These are phyloP conservation scores for Henckelia pumila DNA, from an alignment of 257 asterid genomes.

Conservation along the genomic window DNA sequence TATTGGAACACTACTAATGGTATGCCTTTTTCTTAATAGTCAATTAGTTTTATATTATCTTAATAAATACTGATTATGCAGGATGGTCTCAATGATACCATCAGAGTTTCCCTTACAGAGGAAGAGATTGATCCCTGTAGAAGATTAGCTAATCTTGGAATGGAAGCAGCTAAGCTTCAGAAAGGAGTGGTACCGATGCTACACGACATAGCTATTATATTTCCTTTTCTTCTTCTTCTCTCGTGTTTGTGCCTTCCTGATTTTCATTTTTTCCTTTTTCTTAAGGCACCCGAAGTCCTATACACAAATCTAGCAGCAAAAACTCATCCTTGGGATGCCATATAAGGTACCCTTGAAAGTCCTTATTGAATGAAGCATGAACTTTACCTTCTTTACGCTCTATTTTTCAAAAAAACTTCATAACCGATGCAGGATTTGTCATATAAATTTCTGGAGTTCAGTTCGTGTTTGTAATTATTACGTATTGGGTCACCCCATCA, in stretches of 20 bases:
- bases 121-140: constrained; percentile 95
- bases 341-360: constrained; percentile 56
- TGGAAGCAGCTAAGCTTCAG: constrained; percentile 82
- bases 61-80: constrained; percentile 27
- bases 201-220: background rate
- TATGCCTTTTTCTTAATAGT: constrained; percentile 20
- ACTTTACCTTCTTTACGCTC: constrained; percentile 20
- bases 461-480: no score
- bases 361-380: constrained; percentile 14
- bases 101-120: constrained; percentile 94
- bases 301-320: constrained; percentile 89
- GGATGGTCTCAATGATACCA: constrained; percentile 99
- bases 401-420: constrained; percentile 21
- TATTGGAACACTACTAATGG: constrained; percentile 86
- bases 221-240: background rate
- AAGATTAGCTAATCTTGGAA: constrained; percentile 95
- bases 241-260: background rate
- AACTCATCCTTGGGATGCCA: constrained; percentile 92
- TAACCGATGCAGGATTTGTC: constrained; percentile 71
- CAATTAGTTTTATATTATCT: constrained; percentile 4
- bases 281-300: constrained; percentile 84
- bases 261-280: constrained; percentile 11
- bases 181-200: constrained; percentile 90
- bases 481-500: no score
- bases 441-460: no score